Conservation (phyloP, 768 basidiomycete species). For the Tephrocybe sp. region DNA sequence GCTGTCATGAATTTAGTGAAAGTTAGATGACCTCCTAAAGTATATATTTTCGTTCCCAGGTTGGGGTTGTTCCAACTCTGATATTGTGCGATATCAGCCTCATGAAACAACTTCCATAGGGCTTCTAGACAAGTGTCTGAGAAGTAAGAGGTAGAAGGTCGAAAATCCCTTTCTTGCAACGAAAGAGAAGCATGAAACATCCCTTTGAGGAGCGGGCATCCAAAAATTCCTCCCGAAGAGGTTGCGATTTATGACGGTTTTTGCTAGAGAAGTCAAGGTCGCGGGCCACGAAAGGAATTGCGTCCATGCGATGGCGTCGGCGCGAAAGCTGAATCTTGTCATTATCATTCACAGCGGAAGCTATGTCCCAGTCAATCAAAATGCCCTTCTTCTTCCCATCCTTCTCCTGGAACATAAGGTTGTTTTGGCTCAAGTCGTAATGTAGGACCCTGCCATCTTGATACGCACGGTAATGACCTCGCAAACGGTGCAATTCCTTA, state of each 20-base stretch:
- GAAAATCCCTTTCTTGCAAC: too few species aligned
- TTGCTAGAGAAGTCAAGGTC: conserved; percentile 19
- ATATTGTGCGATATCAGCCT: too few species aligned
- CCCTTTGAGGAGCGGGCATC: conserved; percentile 16
- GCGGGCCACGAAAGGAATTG: conserved; percentile 26
- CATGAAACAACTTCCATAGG: too few species aligned
- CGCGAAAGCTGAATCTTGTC: background rate
- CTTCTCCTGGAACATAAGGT: conserved; percentile 23
- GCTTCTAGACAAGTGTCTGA: too few species aligned
- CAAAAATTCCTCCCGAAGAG: conserved; percentile 25
- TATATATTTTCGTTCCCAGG: background rate
- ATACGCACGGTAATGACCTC: conserved; percentile 25
- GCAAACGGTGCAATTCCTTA: background rate
- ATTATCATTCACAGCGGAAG: conserved; percentile 9
- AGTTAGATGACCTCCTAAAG: background rate
- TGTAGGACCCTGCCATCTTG: conserved; percentile 22
- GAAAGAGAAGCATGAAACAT: too few species aligned
- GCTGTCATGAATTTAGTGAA: background rate
- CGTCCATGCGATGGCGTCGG: conserved; percentile 21
- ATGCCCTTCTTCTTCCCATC: conserved; percentile 16
- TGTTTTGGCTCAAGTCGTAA: conserved; percentile 28
- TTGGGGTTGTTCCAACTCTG: too few species aligned
- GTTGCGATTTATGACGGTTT: conserved; percentile 21
- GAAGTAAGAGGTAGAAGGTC: too few species aligned
- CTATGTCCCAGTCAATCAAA: conserved; percentile 27